A percentile compares a stretch with the other conserved stretches of the same genome.
phyloP scores from a whole-genome alignment of 768 basidiomycete species.

The Mycena epipterygia region DNA sequence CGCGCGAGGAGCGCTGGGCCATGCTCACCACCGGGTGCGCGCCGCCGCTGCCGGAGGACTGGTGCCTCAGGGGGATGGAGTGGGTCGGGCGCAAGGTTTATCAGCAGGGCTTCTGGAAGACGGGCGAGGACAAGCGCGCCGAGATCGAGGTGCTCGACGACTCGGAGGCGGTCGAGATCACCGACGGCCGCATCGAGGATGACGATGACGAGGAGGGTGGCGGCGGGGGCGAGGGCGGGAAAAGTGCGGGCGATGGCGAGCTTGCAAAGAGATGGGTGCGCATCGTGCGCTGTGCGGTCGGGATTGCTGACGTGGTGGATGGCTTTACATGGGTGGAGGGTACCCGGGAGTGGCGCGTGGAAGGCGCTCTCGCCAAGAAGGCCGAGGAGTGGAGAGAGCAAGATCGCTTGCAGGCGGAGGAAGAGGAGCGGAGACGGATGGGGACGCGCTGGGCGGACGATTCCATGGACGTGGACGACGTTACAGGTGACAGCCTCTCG shows the following conservation, averaged over 20 bases:
- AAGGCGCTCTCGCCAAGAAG: slow-evolving; percentile 77
- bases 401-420: slow-evolving; percentile 73
- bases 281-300: slow-evolving; percentile 76
- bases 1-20: slow-evolving; percentile 65
- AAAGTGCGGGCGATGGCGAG: slow-evolving; percentile 48
- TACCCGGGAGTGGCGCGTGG: slow-evolving; percentile 72
- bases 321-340: slow-evolving; percentile 80
- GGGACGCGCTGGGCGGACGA: slow-evolving; percentile 76
- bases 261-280: slow-evolving; percentile 80
- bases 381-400: slow-evolving; percentile 78
- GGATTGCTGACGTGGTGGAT: slow-evolving; percentile 76
- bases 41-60: slow-evolving; percentile 91
- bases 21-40: slow-evolving; percentile 80
- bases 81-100: slow-evolving; percentile 94
- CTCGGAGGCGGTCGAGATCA: slow-evolving; percentile 67
- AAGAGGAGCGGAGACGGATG: slow-evolving; percentile 75
- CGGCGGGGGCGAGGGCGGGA: slow-evolving; percentile 33
- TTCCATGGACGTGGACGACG: slow-evolving; percentile 81
- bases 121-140: slow-evolving; percentile 69
- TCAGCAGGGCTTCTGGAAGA: slow-evolving; percentile 95
- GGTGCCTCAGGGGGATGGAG: slow-evolving; percentile 96
- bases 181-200: slow-evolving; percentile 88
- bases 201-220: slow-evolving; percentile 68
- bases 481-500: slow-evolving; percentile 53
- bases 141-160: slow-evolving; percentile 88